Evolutionary conservation across 1,284 basidiomycete genomes (phyloP), one percentile per base, ranked within the genome.

Genomic region (Flammula alnicola): DNA sequence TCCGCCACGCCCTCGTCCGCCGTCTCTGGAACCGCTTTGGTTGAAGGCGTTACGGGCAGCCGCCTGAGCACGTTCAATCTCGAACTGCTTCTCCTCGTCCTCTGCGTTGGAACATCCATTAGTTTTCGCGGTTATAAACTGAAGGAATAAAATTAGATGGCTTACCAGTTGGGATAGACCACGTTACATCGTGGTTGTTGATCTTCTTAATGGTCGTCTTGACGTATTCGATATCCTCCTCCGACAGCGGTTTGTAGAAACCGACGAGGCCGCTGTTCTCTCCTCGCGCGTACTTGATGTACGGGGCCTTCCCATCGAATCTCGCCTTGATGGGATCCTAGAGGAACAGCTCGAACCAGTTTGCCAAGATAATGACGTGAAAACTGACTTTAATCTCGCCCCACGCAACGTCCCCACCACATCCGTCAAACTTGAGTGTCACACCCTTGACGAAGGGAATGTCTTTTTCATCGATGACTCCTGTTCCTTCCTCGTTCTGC

Each of bases 251-350:
- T 62, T 86, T 91, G 62, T 90, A 86, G 56, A 81, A 79, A 35
- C 91, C 90, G 39, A 93, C 84, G 12, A 90, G 72, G 4, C 81
- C 82, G 54, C 78, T 80, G 60, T 85, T 75, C 42, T 83, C 79
- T 11, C 85, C 87, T 9, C 77, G 75, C 12, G 71, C 66, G 65
- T 85, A 85, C 60, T 90, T 83, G 61, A 91, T 84, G 65, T 82
- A 91, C 1, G 88, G 88, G 16, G 73, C 67, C 39, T 77, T 75
- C 16, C 87, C 84, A 8, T 84, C 79, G 58, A 93, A 88, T 61
- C 87, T 86, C 67, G 91, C 88, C 59, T 86, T 86, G 45, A 94
- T 78, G 36, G 91, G 86, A 36, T 80, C 82, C 78, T 92, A 47
- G 33, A 35, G 12, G 46, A 12, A 40, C 37, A 37, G 45, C 37